Evolutionary conservation across 73 alveolate species (phyloP).

Genomic region (Breviolum minutum): DNA sequence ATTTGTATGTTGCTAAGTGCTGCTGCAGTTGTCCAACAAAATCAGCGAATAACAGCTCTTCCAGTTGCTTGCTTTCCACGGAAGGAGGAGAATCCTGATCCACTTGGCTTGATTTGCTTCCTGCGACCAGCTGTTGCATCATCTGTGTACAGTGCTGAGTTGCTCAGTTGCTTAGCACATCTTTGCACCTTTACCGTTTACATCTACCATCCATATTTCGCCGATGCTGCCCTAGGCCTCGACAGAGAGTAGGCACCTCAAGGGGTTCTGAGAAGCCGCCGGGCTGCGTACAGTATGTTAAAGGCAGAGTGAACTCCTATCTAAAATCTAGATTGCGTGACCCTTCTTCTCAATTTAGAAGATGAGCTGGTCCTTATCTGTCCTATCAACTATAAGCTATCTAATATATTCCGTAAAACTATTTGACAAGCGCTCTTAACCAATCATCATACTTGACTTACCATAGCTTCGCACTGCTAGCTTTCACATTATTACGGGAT

Average conservation of each 20-base stretch:
- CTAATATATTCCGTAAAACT: too few relatives aligned
- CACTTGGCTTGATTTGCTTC: conserved; percentile 89
- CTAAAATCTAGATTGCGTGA: too few relatives aligned
- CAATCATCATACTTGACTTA: not conserved
- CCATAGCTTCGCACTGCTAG: not conserved
- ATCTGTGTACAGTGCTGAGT: conserved; percentile 5
- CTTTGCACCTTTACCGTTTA: not conserved
- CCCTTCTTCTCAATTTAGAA: too few relatives aligned
- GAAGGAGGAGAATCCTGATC: conserved; percentile 43
- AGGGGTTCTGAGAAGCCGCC: not conserved
- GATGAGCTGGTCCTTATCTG: too few relatives aligned
- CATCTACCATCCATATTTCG: not conserved
- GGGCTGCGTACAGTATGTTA: too few relatives aligned
- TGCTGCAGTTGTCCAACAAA: not conserved
- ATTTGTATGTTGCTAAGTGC: not conserved
- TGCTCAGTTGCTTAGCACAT: not conserved
- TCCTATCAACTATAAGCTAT: too few relatives aligned
- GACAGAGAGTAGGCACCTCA: not conserved
- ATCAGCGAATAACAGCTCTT: too few relatives aligned
- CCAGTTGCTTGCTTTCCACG: not conserved
- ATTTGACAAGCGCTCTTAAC: too few relatives aligned
- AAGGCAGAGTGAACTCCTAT: too few relatives aligned
- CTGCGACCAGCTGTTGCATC: conserved; percentile 81
- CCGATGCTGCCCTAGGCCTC: not conserved
- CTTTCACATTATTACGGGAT: too few relatives aligned